Percentiles rank a stretch among this genome's conserved stretches.
Conservation (phyloP, 345 rosid genomes). For the Leavenworthia alabamica region DNA sequence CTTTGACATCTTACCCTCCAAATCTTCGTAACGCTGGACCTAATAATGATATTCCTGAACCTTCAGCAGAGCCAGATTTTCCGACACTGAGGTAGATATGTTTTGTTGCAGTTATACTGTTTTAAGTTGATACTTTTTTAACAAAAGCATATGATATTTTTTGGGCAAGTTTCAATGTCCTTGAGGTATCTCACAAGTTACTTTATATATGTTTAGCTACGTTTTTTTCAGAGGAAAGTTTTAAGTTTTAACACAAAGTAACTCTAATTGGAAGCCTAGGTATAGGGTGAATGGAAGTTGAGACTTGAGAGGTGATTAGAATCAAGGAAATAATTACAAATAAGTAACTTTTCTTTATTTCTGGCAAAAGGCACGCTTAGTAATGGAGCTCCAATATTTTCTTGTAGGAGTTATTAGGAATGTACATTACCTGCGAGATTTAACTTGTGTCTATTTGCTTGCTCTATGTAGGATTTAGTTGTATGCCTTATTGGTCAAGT, state of each 20-base stretch:
- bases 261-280: neutral
- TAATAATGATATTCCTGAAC: slow-evolving; percentile 49
- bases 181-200: neutral
- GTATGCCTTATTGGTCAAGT: slow-evolving; percentile 12
- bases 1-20: slow-evolving; percentile 73
- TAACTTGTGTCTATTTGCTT: neutral
- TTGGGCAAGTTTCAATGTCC: neutral
- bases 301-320: neutral
- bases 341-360: neutral
- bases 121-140: neutral
- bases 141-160: neutral
- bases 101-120: no score
- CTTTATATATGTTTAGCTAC: neutral
- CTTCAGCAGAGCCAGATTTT: slow-evolving; percentile 84
- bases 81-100: slow-evolving; percentile 72
- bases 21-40: slow-evolving; percentile 59
- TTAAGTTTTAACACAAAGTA: neutral
- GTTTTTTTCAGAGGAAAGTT: slow-evolving; percentile 6
- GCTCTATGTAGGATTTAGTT: neutral
- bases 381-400: neutral
- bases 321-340: neutral
- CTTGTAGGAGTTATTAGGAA: neutral
- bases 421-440: neutral
- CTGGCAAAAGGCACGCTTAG: neutral
- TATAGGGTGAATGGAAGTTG: slow-evolving; percentile 6